A percentile compares a stretch with the other conserved stretches of the same genome.
Conservation (phyloP, 768 basidiomycete species). For the Pisolithus microcarpus region DNA sequence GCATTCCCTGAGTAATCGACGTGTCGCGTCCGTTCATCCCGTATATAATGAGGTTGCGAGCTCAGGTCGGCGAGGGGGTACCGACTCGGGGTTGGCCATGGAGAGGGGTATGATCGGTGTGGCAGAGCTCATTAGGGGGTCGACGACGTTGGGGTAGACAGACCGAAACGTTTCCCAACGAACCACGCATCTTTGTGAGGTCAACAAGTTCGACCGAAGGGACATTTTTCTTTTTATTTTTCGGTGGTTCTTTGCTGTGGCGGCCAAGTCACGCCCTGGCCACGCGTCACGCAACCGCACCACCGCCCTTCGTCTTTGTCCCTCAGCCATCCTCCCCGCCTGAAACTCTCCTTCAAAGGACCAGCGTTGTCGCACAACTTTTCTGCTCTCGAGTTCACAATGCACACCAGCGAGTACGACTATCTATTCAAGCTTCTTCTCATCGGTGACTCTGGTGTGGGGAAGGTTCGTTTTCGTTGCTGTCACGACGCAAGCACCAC, state of each 20-base stretch:
- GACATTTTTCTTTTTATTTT: too few relatives aligned
- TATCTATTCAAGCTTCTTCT: constrained; percentile 94
- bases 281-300: constrained; percentile 28
- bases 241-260: too few relatives aligned
- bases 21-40: constrained; percentile 10
- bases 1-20: constrained; percentile 17
- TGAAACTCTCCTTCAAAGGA: too few relatives aligned
- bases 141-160: too few relatives aligned
- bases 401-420: constrained; percentile 94
- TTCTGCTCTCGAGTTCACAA: constrained; percentile 30
- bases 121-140: too few relatives aligned
- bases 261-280: constrained; percentile 24
- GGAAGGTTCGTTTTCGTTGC: constrained; percentile 53
- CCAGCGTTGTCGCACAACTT: constrained; percentile 21
- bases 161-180: too few relatives aligned
- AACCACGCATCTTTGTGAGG: too few relatives aligned
- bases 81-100: not conserved
- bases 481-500: constrained; percentile 9
- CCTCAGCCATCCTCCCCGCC: constrained; percentile 16
- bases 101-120: too few relatives aligned
- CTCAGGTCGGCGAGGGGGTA: not conserved
- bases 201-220: too few relatives aligned
- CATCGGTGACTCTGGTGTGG: constrained; percentile 93
- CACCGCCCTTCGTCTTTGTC: constrained; percentile 28
- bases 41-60: not conserved